A percentile compares a stretch with the other conserved stretches of the same genome.
phyloP scores from a whole-genome alignment of 2,329 filamentous ascomycete species.

The Phoma sp. region DNA sequence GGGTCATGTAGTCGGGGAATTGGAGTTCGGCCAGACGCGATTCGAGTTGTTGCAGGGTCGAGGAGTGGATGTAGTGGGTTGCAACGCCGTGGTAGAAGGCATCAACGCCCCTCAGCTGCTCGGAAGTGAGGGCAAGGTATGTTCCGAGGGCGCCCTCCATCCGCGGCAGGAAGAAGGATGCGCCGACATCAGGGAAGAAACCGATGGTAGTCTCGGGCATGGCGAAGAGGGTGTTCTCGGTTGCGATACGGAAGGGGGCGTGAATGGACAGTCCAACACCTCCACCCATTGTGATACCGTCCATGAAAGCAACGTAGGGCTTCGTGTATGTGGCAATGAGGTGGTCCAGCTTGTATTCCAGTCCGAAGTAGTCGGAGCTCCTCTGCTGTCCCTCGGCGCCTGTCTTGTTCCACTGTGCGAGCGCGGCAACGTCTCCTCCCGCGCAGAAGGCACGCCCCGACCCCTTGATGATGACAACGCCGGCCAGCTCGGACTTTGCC shows the following conservation, averaged over 20 bases:
- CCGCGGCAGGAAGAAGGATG: constrained; percentile 91
- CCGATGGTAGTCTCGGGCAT: constrained; percentile 99
- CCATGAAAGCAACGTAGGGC: constrained; percentile 94
- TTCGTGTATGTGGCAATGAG: constrained; percentile 92
- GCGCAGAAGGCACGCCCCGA: constrained; percentile 89
- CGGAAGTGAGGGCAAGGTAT: constrained; percentile 91
- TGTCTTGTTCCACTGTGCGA: constrained; percentile 76
- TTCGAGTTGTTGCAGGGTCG: constrained; percentile 80
- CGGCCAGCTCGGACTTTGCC: constrained; percentile 93
- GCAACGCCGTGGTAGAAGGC: constrained; percentile 91
- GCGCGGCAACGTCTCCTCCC: constrained; percentile 84
- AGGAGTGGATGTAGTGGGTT: constrained; percentile 95
- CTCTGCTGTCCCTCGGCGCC: constrained; percentile 73
- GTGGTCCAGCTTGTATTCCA: constrained; percentile 97
- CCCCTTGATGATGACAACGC: constrained; percentile 91
- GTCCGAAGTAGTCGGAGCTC: constrained; percentile 85
- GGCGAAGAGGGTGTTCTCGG: constrained; percentile 92
- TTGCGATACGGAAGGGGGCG: constrained; percentile 94
- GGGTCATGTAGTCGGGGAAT: constrained; percentile 78
- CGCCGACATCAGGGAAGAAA: constrained; percentile 98
- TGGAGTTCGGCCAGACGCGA: constrained; percentile 85
- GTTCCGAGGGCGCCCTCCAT: constrained; percentile 88
- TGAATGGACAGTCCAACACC: constrained; percentile 94
- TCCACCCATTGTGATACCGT: constrained; percentile 98
- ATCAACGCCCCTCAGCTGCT: constrained; percentile 81